Evolutionary conservation across 345 rosid genomes (phyloP).

Genomic region (Raphanus sativus): DNA sequence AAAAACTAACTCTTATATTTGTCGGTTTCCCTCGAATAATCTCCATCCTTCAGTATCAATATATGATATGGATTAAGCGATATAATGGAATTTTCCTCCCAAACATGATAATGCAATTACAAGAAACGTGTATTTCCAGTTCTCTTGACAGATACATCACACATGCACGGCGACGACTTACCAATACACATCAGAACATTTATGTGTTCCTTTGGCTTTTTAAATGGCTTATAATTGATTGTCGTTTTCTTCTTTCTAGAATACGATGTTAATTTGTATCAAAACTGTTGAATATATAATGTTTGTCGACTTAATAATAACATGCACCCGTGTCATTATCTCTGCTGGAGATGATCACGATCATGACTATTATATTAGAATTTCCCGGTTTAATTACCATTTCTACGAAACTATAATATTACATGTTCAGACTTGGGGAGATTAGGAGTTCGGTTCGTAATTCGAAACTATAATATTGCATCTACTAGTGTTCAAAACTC

Average conservation of each 20-base stretch:
- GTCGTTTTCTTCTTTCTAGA: slow-evolving; percentile 2
- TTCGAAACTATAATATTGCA: not conserved
- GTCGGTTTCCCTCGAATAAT: slow-evolving; percentile 2
- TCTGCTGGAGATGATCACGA: too few relatives aligned
- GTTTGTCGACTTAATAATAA: not conserved
- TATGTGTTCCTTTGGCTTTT: not conserved
- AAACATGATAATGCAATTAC: not conserved
- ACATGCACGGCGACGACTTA: slow-evolving; percentile 10
- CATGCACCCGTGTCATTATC: too few relatives aligned
- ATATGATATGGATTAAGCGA: not conserved
- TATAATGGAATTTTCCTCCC: not conserved
- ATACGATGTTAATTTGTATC: not conserved
- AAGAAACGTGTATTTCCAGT: slow-evolving; percentile 8
- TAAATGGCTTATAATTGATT: not conserved
- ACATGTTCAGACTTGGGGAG: too few relatives aligned
- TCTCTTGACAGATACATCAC: slow-evolving; percentile 2
- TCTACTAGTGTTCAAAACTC: not conserved
- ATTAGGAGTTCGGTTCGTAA: too few relatives aligned
- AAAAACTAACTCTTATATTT: not conserved
- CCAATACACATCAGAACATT: not conserved
- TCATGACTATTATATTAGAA: too few relatives aligned
- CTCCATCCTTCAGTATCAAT: not conserved
- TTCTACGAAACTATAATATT: too few relatives aligned
- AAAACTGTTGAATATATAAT: not conserved
- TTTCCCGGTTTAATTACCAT: too few relatives aligned